Evolutionary conservation across 2,329 filamentous ascomycete genomes (phyloP).

Genomic region (Escovopsis weberi): DNA sequence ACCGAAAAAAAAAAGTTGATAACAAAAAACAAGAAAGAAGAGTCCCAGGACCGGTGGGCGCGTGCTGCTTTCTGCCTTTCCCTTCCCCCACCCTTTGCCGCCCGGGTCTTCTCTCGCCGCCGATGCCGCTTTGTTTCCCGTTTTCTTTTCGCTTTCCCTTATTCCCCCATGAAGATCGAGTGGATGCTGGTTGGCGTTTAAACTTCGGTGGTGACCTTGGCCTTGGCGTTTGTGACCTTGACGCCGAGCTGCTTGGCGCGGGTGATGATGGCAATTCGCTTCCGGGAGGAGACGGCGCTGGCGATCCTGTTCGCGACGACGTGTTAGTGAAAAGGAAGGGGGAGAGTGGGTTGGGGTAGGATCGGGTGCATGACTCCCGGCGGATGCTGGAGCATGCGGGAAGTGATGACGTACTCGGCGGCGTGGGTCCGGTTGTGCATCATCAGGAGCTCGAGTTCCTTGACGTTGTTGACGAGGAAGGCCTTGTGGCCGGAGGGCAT

Average conservation of each 20-base stretch:
- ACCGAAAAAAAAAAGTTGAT: not conserved
- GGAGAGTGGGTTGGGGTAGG: no score
- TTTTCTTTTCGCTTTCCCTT: not conserved
- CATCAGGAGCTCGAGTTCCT: conserved; percentile 91
- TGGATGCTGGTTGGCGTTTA: conserved; percentile 25
- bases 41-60: not conserved
- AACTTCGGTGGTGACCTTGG: conserved; percentile 92
- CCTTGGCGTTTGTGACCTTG: conserved; percentile 99
- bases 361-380: not conserved
- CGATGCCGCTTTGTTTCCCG: not conserved
- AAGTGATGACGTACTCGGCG: conserved; percentile 64
- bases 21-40: no score
- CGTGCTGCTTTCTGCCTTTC: not conserved
- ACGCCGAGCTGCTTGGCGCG: conserved; percentile 97
- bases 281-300: conserved; percentile 94
- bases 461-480: conserved; percentile 95
- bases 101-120: not conserved
- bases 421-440: conserved; percentile 99
- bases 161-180: no score
- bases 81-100: not conserved
- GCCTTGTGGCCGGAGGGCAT: conserved; percentile 99
- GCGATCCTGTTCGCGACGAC: conserved; percentile 55
- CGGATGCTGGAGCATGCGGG: not conserved
- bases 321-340: not conserved
- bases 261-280: conserved; percentile 95